Evolutionary conservation across 192 early-diverging fungal genomes (phyloP), one percentile per base, ranked within the genome.

Genomic region (Coemansia sp.): DNA sequence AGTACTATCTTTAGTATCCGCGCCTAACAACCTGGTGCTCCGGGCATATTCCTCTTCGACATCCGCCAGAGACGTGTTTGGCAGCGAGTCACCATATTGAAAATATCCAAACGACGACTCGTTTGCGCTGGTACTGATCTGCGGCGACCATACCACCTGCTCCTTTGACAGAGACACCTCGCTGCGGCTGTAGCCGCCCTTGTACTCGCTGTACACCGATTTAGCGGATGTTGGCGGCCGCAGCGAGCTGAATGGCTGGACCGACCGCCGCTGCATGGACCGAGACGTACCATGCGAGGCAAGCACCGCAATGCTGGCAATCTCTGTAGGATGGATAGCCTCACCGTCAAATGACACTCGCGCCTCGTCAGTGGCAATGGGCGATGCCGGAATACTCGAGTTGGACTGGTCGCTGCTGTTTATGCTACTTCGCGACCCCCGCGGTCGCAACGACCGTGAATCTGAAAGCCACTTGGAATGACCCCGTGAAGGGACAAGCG

Each of bases 81-180:
- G 48, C 6, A 16, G 40, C 3, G 61, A 43, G 4, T 52, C 49
- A 0, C 32, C 49, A 6, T 23, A 43, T 2, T 22, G 31, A 33
- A 53, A 50, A 25, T 54, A 54, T 11, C 51, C 60, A 58, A 71
- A 71, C n/a, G 69, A 35, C 10, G 68, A 51, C 16, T 71, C 53
- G 22, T 55, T 66, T 16, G 54, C 58, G 7, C 60, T 56, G 43
- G 50, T 48, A 9, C 43, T 51, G 11, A 72, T 65, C 58, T 78
- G 76, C 19, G 76, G 76, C 35, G 76, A 78, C 76, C 76, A 78
- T 42, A 78, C 38, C 9, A 64, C 76, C 31, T 78, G 76, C 42
- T 71, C 69, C 4, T 58, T 56, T 10, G 76, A 68, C 19, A 78
- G 38, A 5, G 76, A 71, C 6, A 64, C 65, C 33, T 78, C 69